Evolutionary conservation across 805 yeast species (phyloP).

Genomic region (Candida glaebosa): DNA sequence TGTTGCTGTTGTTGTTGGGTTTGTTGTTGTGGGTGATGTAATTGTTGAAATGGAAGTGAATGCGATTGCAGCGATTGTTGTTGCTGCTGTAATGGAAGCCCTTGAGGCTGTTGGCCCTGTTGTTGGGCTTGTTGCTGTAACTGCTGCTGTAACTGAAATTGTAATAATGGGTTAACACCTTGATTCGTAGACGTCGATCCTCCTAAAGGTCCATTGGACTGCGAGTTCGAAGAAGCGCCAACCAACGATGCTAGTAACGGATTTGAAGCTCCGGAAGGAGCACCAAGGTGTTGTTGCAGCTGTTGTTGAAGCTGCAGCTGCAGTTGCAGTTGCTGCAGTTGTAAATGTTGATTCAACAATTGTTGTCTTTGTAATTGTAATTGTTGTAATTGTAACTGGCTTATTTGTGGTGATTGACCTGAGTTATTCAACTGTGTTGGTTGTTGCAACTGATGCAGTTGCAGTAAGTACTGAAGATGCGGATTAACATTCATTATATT

Average conservation of each 20-base stretch:
- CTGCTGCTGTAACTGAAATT: constrained; percentile 28
- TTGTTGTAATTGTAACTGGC: constrained; percentile 31
- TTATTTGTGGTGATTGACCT: constrained; percentile 33
- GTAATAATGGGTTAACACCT: constrained; percentile 25
- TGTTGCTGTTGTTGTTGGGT: constrained; percentile 18
- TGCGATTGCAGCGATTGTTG: constrained; percentile 16
- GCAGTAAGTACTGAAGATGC: constrained; percentile 41
- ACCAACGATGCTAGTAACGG: constrained; percentile 36
- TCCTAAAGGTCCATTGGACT: constrained; percentile 11
- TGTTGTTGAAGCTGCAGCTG: constrained; percentile 23
- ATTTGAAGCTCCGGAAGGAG: constrained; percentile 20
- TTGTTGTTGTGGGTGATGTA: constrained; percentile 16
- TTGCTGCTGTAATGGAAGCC: constrained; percentile 22
- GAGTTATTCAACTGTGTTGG: constrained; percentile 18
- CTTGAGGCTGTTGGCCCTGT: constrained; percentile 17
- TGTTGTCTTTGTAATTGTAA: constrained; percentile 35
- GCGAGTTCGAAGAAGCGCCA: constrained; percentile 19
- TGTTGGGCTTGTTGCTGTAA: constrained; percentile 19
- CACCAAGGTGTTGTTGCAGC: constrained; percentile 16
- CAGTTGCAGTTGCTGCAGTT: constrained; percentile 26
- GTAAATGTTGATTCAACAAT: constrained; percentile 29
- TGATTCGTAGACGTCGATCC: constrained; percentile 12
- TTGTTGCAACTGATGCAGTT: constrained; percentile 25
- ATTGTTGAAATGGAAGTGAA: constrained; percentile 11
- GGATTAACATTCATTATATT: constrained; percentile 37